Conservation (phyloP, 495 filamentous ascomycete species). For the Talaromyces liani region DNA sequence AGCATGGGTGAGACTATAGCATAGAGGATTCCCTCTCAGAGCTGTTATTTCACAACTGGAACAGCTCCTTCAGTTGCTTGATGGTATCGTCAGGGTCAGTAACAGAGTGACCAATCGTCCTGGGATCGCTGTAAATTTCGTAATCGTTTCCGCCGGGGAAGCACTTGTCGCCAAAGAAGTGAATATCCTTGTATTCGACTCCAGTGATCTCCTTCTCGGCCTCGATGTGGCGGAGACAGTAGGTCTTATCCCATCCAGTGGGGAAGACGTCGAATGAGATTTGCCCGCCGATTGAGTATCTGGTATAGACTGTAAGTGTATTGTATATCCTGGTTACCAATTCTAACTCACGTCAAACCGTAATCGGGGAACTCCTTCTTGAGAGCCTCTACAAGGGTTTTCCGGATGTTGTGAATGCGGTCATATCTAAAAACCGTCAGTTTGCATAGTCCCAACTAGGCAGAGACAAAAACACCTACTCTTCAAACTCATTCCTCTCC, state of each 20-base stretch:
- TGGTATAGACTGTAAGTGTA: conserved; percentile 21
- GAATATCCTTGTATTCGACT: conserved; percentile 73
- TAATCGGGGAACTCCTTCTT: conserved; percentile 75
- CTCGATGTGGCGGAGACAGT: conserved; percentile 82
- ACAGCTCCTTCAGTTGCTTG: conserved; percentile 66
- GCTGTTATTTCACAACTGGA: conserved; percentile 47
- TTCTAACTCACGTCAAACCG: conserved; percentile 66
- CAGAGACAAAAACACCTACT: conserved; percentile 18
- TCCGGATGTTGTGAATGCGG: conserved; percentile 62
- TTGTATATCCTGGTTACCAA: not conserved
- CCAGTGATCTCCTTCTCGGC: conserved; percentile 70
- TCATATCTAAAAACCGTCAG: conserved; percentile 50
- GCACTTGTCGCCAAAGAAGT: conserved; percentile 98
- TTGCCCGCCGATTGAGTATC: conserved; percentile 89
- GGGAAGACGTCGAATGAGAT: conserved; percentile 99
- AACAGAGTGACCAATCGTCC: conserved; percentile 81
- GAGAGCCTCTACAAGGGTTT: conserved; percentile 62
- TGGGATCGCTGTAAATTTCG: conserved; percentile 77
- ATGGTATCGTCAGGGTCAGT: conserved; percentile 75
- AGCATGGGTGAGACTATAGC: not conserved
- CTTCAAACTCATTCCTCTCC: conserved; percentile 74
- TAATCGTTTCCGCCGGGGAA: conserved; percentile 85
- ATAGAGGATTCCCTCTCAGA: not conserved
- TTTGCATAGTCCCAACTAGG: not conserved
- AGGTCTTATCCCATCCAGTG: conserved; percentile 97